Evolutionary conservation across 2,329 filamentous ascomycete genomes (phyloP), one percentile per base, ranked within the genome.

Genomic region (Fusarium sp.): DNA sequence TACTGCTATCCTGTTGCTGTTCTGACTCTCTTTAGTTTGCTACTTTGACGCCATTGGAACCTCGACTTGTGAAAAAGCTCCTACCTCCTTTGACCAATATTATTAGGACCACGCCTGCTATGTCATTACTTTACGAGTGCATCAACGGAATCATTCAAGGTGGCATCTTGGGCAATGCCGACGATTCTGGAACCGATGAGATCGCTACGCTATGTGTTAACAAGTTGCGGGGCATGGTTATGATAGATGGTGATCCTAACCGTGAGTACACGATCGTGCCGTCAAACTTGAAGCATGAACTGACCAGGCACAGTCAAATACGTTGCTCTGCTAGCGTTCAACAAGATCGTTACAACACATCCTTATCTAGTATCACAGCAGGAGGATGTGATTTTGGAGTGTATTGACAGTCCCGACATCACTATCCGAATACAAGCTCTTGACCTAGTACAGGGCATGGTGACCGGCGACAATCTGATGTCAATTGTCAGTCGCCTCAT

Each of bases 91-190:
- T 99, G 65, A 97, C 94, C 1, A 93, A 93, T 72, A 91, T 99
- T 49, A 98, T 99, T 69, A 91, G 93, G 73, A 97, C 94, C 1
- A 99, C 96, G 0, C 92, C 93, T 7, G 96, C 96, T 28, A 98
- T 98, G 96, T 98, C 96, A n/a, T 82, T 99, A 28, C 83, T 98
- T 8, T 99, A 99, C 75, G 96, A 99, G 81, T 99, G 96, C 77
- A 98, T 99, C 80, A 98, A 97, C 78, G 96, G 96, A 25, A 97
- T 99, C 68, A 97, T 99, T 63, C 94, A 98, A 78, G 96, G 96
- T 28, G 96, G 96, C 1, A 97, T 99, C 60, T 83, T 99, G 51
- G 93, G 93, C 32, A 93, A 91, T 46, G 89, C 90, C 28, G 93
- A 94, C 69, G 92, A 93, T 55, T 86, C 90, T 34, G 94, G 95